Conservation (phyloP, 805 yeast genomes). For the Suhomyces emberorum region DNA sequence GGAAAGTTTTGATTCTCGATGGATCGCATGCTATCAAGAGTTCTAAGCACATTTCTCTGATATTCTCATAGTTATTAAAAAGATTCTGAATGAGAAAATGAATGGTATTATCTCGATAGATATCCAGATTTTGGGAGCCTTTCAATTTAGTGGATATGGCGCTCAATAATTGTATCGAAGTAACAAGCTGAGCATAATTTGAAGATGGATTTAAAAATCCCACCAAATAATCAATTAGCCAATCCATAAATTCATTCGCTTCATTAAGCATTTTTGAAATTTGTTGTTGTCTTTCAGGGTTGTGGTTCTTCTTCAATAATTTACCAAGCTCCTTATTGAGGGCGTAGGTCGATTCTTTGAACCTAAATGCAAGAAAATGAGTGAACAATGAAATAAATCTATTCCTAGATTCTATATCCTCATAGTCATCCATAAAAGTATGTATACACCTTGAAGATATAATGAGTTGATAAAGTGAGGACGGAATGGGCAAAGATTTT, state of each 20-base stretch:
- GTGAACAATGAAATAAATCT: slow-evolving; percentile 60
- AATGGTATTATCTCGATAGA: slow-evolving; percentile 24
- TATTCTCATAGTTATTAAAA: slow-evolving; percentile 72
- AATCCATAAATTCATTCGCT: slow-evolving; percentile 32
- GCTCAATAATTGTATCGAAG: slow-evolving; percentile 15
- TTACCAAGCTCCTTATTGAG: slow-evolving; percentile 45
- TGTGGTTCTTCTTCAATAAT: slow-evolving; percentile 29
- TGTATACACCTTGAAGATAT: slow-evolving; percentile 37
- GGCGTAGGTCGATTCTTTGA: slow-evolving; percentile 67
- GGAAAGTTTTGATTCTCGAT: background rate
- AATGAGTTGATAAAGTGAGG: slow-evolving; percentile 43
- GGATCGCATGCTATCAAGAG: slow-evolving; percentile 40
- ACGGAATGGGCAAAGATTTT: slow-evolving; percentile 50
- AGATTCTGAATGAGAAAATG: slow-evolving; percentile 59
- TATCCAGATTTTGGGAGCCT: slow-evolving; percentile 46
- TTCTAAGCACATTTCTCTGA: slow-evolving; percentile 51
- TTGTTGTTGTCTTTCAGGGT: slow-evolving; percentile 11
- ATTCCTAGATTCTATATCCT: slow-evolving; percentile 65
- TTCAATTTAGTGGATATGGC: slow-evolving; percentile 7
- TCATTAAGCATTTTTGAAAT: background rate
- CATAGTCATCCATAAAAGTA: slow-evolving; percentile 53
- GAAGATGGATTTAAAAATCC: slow-evolving; percentile 48
- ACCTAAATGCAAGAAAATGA: slow-evolving; percentile 53
- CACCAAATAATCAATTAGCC: slow-evolving; percentile 57
- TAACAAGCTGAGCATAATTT: slow-evolving; percentile 39